These are phyloP conservation scores for Suillus subaureus DNA, from an alignment of 768 basidiomycete genomes.

Conservation along the genomic window DNA sequence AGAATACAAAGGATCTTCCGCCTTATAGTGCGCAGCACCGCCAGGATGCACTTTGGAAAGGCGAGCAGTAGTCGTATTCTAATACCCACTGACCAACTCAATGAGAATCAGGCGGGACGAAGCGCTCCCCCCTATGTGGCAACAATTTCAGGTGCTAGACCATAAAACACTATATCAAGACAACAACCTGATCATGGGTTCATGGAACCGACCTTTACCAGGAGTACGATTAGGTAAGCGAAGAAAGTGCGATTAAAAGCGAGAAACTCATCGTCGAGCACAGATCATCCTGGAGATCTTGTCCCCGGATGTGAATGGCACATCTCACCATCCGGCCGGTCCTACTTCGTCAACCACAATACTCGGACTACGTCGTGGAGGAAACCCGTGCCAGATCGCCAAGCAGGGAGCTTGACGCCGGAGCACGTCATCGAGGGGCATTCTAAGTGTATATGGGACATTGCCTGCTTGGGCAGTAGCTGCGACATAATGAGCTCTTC, in stretches of 20 bases:
- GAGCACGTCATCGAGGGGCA: background rate
- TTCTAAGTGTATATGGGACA: background rate
- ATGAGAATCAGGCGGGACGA: background rate
- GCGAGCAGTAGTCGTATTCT: background rate
- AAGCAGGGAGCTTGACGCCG: background rate
- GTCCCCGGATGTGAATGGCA: background rate
- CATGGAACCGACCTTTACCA: background rate
- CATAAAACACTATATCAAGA: slow-evolving; percentile 1
- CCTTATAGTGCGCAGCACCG: background rate
- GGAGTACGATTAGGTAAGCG: background rate
- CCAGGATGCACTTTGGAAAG: slow-evolving; percentile 1
- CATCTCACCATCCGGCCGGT: background rate
- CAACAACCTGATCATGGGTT: slow-evolving; percentile 1
- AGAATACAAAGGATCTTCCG: background rate
- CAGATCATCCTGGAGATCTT: slow-evolving; percentile 1
- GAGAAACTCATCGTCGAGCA: background rate
- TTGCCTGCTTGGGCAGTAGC: background rate
- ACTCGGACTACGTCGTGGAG: background rate
- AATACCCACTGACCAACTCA: background rate
- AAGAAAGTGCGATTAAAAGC: background rate
- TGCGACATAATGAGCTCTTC: background rate
- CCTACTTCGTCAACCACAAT: background rate
- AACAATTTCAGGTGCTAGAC: background rate
- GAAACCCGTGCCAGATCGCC: background rate
- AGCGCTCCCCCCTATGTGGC: slow-evolving; percentile 1